Base-by-base conservation (phyloP, 2,329 filamentous ascomycete species). In the Pseudohalonectria lignicola region DNA sequence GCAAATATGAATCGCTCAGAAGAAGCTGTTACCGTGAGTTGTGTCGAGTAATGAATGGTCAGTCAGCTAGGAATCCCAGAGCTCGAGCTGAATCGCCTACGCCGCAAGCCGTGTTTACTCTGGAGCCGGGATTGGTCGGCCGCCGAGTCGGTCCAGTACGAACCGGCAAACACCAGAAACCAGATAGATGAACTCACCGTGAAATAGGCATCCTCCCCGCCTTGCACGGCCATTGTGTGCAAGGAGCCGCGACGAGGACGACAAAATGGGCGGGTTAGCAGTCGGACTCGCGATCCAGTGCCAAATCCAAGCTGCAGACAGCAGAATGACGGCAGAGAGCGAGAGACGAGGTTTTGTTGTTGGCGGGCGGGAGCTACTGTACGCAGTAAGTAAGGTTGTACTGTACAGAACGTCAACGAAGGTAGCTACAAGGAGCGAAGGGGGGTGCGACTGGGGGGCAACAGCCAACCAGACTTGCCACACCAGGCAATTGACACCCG, bases 1-100 rank as follows among this genome's bases (percentile, higher is more conserved):
- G 90, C 36, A 98, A 76, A 61, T 98, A 98, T 45, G 75, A 75
- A 64, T 98, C 88, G 65, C 77, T 94, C 65, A 94, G 69, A 40
- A 96, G 76, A 59, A 98, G 83, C 90, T 95, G 61, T 53, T 40
- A 34, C 12, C 23, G 23, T 8, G 8, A 12, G 12, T 26, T 12
- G 23, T 12, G 12, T 26, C 23, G 23, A 26, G n/a, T n/a, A n/a
- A 26, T 36, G 16, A 21, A 34, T 19, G 25, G 26, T 36, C 16
- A 34, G 35, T n/a, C 5, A 31, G 36, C 39, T 31, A 26, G 36
- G n/a, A n/a, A n/a, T n/a, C n/a, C n/a, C n/a, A n/a, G n/a, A n/a
- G n/a, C n/a, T n/a, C n/a, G n/a, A n/a, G n/a, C n/a, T n/a, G n/a
- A n/a, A n/a, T n/a, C n/a, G n/a, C n/a, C n/a, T n/a, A n/a, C n/a